Evolutionary conservation across 805 yeast species (phyloP).

Genomic region (Candida awuae): DNA sequence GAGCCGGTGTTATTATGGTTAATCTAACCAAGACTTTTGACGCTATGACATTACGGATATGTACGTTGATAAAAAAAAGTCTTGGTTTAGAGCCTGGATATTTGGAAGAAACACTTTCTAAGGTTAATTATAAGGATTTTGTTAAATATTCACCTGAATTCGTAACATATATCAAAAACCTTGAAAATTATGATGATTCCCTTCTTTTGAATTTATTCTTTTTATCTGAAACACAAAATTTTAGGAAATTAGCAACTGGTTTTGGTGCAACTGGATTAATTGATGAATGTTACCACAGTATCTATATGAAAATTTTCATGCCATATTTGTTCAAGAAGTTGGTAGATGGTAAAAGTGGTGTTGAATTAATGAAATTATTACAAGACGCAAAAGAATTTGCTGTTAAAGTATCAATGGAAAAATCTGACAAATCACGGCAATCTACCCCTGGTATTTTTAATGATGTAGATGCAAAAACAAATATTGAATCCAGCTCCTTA

Average conservation of each 20-base stretch:
- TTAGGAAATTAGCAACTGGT: conserved; percentile 69
- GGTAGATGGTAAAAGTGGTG: background rate
- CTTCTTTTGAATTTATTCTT: conserved; percentile 35
- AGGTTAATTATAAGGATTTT: conserved; percentile 38
- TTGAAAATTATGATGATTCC: conserved; percentile 29
- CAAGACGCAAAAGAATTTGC: background rate
- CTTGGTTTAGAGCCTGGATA: conserved; percentile 36
- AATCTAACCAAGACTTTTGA: conserved; percentile 62
- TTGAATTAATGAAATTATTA: background rate
- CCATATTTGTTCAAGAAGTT: conserved; percentile 16
- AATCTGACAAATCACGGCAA: background rate
- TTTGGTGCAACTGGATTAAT: conserved; percentile 69
- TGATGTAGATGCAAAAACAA: background rate
- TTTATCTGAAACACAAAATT: conserved; percentile 46
- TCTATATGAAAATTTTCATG: conserved; percentile 44
- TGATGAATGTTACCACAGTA: conserved; percentile 62
- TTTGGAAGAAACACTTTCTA: conserved; percentile 45
- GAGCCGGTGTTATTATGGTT: conserved; percentile 71
- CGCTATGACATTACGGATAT: conserved; percentile 41
- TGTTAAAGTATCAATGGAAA: too few species aligned
- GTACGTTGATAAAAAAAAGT: conserved; percentile 42
- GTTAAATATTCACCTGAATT: conserved; percentile 31
- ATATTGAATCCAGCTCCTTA: too few species aligned
- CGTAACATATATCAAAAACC: conserved; percentile 21
- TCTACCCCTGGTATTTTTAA: background rate